These are phyloP conservation scores for Haematococcus lacustris DNA, from an alignment of 139 green algal genomes.

Conservation along the genomic window DNA sequence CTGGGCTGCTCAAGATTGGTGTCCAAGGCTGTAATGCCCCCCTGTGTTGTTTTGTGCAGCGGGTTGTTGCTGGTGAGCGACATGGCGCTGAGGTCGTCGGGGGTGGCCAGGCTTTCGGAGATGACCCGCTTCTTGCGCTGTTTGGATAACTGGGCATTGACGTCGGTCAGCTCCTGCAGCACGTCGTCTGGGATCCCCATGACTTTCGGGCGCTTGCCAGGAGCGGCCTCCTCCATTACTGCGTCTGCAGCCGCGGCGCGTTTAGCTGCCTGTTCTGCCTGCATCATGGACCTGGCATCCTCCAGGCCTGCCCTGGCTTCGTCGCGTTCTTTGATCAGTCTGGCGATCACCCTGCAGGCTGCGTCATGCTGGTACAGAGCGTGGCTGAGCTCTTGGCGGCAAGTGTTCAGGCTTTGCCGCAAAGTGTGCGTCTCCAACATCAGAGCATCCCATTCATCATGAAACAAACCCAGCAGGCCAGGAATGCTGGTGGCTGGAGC, in stretches of 20 bases:
- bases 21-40: constrained; percentile 73
- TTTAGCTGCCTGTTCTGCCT: constrained; percentile 9
- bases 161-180: constrained; percentile 21
- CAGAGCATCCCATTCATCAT: constrained; percentile 94
- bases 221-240: constrained; percentile 16
- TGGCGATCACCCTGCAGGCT: constrained; percentile 78
- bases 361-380: constrained; percentile 96
- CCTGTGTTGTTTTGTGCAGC: constrained; percentile 81
- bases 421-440: constrained; percentile 86
- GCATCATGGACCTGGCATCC: constrained; percentile 23
- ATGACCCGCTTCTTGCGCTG: constrained; percentile 78
- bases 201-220: constrained; percentile 22
- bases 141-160: constrained; percentile 48
- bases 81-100: constrained; percentile 57
- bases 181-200: constrained; percentile 32
- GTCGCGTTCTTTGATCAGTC: constrained; percentile 76
- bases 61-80: constrained; percentile 53
- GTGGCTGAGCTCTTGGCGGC: constrained; percentile 81
- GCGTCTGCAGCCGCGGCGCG: constrained; percentile 25
- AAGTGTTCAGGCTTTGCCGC: constrained; percentile 62
- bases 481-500: constrained; percentile 81
- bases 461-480: constrained; percentile 84
- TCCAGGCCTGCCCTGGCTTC: constrained; percentile 48
- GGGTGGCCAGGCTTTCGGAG: constrained; percentile 42
- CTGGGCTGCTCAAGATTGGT: constrained; percentile 38